phyloP scores from a whole-genome alignment of 2,329 filamentous ascomycete species.

The Davidsoniella eucalypti region DNA sequence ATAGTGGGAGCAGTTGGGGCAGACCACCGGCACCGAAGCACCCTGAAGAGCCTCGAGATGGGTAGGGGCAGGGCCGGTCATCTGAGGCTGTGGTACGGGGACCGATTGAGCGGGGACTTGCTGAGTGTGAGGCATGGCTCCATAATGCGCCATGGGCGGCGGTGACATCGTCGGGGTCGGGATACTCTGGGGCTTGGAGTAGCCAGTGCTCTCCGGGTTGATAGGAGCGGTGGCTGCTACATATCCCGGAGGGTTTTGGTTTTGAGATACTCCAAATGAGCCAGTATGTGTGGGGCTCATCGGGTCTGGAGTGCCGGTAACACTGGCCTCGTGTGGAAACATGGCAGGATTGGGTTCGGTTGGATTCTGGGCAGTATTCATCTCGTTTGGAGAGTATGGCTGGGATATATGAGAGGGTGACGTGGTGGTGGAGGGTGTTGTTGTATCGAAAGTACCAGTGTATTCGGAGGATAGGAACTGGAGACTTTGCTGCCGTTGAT shows the following conservation, averaged over 20 bases:
- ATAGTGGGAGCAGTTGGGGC: slow-evolving; percentile 15
- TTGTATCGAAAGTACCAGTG: background rate
- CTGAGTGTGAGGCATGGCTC: background rate
- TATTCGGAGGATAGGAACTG: background rate
- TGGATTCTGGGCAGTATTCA: background rate
- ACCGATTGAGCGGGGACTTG: background rate
- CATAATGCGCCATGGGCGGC: background rate
- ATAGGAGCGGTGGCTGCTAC: background rate
- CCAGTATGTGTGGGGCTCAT: background rate
- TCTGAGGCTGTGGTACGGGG: background rate
- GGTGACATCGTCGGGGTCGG: background rate
- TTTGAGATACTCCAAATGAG: no score
- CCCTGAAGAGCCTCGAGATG: slow-evolving; percentile 13
- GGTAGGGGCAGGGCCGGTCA: background rate
- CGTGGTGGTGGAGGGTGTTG: background rate
- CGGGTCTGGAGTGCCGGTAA: background rate
- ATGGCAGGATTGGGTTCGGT: background rate
- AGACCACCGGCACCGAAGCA: slow-evolving; percentile 14
- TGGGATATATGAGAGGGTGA: background rate
- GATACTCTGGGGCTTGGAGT: background rate
- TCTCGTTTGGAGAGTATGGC: background rate
- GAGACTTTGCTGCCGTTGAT: background rate
- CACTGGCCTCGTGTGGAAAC: background rate
- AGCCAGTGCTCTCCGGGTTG: background rate
- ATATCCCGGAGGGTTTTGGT: background rate